These are phyloP conservation scores for Torulaspora globosa DNA, from an alignment of 1,139 yeast species.

Conservation along the genomic window DNA sequence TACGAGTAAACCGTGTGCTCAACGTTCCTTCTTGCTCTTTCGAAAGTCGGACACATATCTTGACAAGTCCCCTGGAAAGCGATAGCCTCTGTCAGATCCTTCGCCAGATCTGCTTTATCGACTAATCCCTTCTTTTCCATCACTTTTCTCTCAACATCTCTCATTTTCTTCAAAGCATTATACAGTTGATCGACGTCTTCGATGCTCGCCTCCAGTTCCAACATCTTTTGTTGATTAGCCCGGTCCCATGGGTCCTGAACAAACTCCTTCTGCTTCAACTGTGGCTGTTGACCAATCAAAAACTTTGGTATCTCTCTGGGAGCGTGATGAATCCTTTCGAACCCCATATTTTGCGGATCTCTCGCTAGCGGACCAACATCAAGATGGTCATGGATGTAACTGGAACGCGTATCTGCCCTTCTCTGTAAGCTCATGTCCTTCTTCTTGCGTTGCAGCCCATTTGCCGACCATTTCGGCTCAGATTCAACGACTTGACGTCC, in stretches of 20 bases:
- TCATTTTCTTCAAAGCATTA: constrained; percentile 62
- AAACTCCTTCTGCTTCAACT: constrained; percentile 30
- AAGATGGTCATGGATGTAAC: background rate
- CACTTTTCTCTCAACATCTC: constrained; percentile 69
- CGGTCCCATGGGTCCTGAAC: constrained; percentile 51
- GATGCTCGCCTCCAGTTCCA: constrained; percentile 42
- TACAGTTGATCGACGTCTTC: constrained; percentile 47
- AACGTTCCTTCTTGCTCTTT: constrained; percentile 79
- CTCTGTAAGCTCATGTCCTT: background rate
- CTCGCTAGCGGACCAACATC: constrained; percentile 19
- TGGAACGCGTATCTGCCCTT: background rate
- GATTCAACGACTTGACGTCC: background rate
- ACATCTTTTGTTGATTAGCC: constrained; percentile 49
- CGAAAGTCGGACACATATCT: constrained; percentile 95
- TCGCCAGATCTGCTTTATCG: constrained; percentile 80
- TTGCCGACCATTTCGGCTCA: background rate
- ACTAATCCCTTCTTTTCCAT: constrained; percentile 85
- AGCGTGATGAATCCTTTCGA: constrained; percentile 17
- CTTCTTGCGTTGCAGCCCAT: background rate
- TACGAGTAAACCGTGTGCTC: constrained; percentile 81
- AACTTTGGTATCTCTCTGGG: constrained; percentile 37
- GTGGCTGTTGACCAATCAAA: constrained; percentile 38
- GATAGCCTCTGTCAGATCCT: constrained; percentile 82
- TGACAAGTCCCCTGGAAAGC: constrained; percentile 80
- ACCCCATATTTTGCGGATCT: constrained; percentile 26